Evolutionary conservation across 768 basidiomycete genomes (phyloP).

Genomic region (Tephrocybe rancida): DNA sequence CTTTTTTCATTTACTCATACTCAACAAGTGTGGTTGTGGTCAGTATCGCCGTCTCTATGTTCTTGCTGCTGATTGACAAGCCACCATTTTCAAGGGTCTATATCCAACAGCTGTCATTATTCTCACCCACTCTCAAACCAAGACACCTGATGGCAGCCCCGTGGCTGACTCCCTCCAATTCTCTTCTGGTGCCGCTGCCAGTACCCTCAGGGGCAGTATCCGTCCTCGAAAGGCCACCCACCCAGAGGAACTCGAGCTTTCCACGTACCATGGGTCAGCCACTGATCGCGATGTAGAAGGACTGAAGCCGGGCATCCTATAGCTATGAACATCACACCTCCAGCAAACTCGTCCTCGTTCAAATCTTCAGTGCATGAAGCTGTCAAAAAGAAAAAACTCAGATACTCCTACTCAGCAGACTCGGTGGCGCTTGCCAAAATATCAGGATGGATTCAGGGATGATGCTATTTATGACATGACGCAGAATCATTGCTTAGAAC

Average conservation of each 20-base stretch:
- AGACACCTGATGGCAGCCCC: background rate
- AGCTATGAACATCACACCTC: background rate
- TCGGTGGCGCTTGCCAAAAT: too few species aligned
- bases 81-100: conserved; percentile 1
- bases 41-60: background rate
- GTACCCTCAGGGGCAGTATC: background rate
- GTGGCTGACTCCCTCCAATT: background rate
- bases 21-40: conserved; percentile 12
- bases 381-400: too few species aligned
- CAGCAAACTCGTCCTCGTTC: too few species aligned
- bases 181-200: background rate
- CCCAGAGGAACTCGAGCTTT: background rate
- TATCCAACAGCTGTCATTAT: conserved; percentile 6
- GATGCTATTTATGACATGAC: too few species aligned
- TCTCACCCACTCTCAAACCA: conserved; percentile 1
- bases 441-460: too few species aligned
- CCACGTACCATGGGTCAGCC: background rate
- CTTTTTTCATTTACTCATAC: conserved; percentile 8
- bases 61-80: background rate
- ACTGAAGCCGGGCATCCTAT: background rate
- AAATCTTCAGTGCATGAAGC: too few species aligned
- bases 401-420: too few species aligned
- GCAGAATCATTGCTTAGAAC: too few species aligned
- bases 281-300: background rate
- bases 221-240: background rate